Conservation (phyloP, 164 flowering plant genomes). For the Tetracentron sinense region DNA sequence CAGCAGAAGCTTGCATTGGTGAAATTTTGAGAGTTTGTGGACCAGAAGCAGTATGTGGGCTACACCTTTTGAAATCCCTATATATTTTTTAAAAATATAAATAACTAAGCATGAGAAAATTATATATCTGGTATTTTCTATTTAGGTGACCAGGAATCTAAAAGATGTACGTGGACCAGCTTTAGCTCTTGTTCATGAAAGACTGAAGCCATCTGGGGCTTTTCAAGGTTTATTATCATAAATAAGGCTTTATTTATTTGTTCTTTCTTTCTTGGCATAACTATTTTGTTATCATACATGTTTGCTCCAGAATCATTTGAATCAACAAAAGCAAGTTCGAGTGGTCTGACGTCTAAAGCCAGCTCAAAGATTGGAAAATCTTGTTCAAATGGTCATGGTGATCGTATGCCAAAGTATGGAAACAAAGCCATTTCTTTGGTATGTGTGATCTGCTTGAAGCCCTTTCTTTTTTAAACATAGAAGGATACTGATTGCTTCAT, state of each 20-base stretch:
- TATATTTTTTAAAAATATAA: neutral
- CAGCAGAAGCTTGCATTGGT: slow-evolving; percentile 82
- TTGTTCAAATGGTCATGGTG: slow-evolving; percentile 45
- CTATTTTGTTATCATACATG: neutral
- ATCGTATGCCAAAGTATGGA: slow-evolving; percentile 55
- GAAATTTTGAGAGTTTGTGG: slow-evolving; percentile 85
- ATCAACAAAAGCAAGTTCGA: slow-evolving; percentile 36
- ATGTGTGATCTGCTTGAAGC: slow-evolving; percentile 22
- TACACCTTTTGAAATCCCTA: neutral
- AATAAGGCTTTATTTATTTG: neutral
- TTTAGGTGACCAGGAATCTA: slow-evolving; percentile 65
- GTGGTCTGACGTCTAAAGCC: slow-evolving; percentile 43
- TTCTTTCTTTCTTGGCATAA: neutral
- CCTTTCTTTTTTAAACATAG: neutral
- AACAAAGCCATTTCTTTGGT: slow-evolving; percentile 55
- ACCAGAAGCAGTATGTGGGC: slow-evolving; percentile 58
- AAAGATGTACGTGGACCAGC: slow-evolving; percentile 87
- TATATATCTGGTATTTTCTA: neutral
- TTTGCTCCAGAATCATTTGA: slow-evolving; percentile 54
- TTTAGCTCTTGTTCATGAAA: slow-evolving; percentile 64
- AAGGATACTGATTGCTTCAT: slow-evolving; percentile 8
- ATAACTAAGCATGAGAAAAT: neutral
- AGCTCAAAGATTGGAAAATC: slow-evolving; percentile 51
- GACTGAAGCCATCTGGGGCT: slow-evolving; percentile 56
- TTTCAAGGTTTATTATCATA: slow-evolving; percentile 47